phyloP scores from a whole-genome alignment of 2,329 filamentous ascomycete genomes.

The Fusarium sp. region DNA sequence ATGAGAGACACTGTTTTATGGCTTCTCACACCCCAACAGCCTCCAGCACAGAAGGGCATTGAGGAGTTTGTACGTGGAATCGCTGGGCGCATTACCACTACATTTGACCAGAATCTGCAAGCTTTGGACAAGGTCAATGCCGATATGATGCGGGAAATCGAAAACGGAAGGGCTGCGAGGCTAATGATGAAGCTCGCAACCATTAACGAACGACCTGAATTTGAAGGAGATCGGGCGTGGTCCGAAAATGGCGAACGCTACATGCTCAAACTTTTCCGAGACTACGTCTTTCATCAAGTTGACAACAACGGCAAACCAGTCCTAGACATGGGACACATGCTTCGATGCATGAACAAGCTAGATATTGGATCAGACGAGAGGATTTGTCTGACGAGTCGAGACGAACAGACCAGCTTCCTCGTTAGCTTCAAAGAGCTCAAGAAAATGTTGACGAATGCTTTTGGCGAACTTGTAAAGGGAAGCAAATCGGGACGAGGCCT shows the following conservation, averaged over 20 bases:
- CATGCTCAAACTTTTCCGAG: constrained; percentile 92
- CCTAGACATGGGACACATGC: constrained; percentile 86
- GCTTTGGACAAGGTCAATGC: constrained; percentile 78
- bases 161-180: constrained; percentile 87
- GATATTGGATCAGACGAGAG: constrained; percentile 91
- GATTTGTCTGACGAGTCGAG: constrained; percentile 85
- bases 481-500: constrained; percentile 52
- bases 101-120: constrained; percentile 83
- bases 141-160: constrained; percentile 81
- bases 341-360: constrained; percentile 89
- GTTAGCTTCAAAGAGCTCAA: constrained; percentile 92
- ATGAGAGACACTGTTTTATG: constrained; percentile 83
- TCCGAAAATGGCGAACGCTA: constrained; percentile 93
- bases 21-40: constrained; percentile 76
- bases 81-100: constrained; percentile 77
- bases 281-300: constrained; percentile 97
- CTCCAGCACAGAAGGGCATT: constrained; percentile 72
- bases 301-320: constrained; percentile 85
- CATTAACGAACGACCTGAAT: constrained; percentile 90
- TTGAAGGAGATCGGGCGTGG: constrained; percentile 82
- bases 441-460: constrained; percentile 68
- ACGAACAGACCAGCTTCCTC: constrained; percentile 89
- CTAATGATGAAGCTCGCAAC: constrained; percentile 84
- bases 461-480: constrained; percentile 67
- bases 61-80: constrained; percentile 84